These are phyloP conservation scores for Suhomyces tanzawaensis DNA, from an alignment of 805 yeast species.

Conservation along the genomic window DNA sequence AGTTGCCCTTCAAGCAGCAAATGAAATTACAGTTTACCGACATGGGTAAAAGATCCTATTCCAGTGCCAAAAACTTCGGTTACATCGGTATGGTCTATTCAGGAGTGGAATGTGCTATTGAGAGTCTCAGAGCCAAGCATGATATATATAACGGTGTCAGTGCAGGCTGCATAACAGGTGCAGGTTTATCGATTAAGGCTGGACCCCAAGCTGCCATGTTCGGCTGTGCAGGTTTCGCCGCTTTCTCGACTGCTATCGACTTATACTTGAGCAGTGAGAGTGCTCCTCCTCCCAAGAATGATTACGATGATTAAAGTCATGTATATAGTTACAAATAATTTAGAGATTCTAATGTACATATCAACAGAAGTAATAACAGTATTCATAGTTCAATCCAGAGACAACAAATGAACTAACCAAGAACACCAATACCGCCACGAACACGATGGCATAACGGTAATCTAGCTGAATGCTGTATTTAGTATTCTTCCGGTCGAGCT, in stretches of 20 bases:
- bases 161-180: conserved; percentile 97
- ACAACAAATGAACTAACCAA: conserved; percentile 23
- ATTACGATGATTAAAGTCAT: conserved; percentile 58
- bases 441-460: conserved; percentile 1
- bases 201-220: conserved; percentile 90
- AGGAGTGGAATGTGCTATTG: conserved; percentile 89
- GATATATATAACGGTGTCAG: conserved; percentile 88
- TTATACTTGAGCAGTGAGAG: conserved; percentile 81
- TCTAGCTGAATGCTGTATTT: conserved; percentile 2
- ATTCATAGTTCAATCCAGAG: conserved; percentile 34
- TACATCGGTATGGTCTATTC: conserved; percentile 87
- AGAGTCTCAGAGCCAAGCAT: conserved; percentile 81
- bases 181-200: conserved; percentile 85
- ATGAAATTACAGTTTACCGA: conserved; percentile 87
- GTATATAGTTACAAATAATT: conserved; percentile 8
- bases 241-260: conserved; percentile 87
- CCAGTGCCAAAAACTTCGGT: conserved; percentile 92
- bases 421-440: conserved; percentile 12
- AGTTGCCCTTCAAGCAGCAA: conserved; percentile 88
- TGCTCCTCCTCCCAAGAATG: conserved; percentile 80
- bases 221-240: conserved; percentile 98
- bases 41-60: conserved; percentile 86
- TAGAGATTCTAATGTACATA: conserved; percentile 6
- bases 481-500: conserved; percentile 1
- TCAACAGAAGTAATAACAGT: conserved; percentile 41